Evolutionary conservation across 371 early-diverging fungal species (phyloP).

Genomic region (Actinomortierella ambigua): DNA sequence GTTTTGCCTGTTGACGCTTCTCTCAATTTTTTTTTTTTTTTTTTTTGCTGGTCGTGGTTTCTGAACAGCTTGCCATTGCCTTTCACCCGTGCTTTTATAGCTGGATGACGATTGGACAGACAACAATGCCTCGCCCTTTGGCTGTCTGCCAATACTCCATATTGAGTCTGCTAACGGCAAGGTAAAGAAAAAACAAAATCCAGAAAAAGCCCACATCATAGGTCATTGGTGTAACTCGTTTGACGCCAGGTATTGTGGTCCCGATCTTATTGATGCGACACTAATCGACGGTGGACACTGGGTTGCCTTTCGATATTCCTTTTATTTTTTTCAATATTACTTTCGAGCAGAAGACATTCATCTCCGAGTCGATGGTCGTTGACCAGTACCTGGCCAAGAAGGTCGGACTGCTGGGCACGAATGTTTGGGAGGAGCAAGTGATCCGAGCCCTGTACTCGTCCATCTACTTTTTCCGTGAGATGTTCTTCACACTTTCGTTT

Average conservation of each 20-base stretch:
- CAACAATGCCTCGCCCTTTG: slow-evolving; percentile 18
- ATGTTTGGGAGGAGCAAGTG: slow-evolving; percentile 22
- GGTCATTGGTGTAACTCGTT: too few species aligned
- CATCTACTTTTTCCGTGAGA: slow-evolving; percentile 26
- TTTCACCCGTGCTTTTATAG: too few species aligned
- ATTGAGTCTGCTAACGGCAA: slow-evolving; percentile 7
- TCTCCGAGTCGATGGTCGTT: slow-evolving; percentile 25
- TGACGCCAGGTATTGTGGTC: too few species aligned
- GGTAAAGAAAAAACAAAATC: slow-evolving; percentile 6
- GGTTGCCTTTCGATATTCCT: background rate
- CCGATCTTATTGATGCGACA: too few species aligned
- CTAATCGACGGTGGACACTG: too few species aligned
- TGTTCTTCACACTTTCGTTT: background rate
- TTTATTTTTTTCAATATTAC: background rate
- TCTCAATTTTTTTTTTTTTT: too few species aligned
- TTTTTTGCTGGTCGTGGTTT: too few species aligned
- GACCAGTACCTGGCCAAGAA: slow-evolving; percentile 24
- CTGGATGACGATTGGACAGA: slow-evolving; percentile 8
- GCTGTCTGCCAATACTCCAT: slow-evolving; percentile 18
- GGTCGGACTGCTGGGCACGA: slow-evolving; percentile 26
- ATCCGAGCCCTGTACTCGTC: slow-evolving; percentile 24
- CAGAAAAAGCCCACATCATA: too few species aligned
- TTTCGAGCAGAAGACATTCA: background rate
- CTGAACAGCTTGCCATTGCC: too few species aligned
- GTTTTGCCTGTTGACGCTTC: too few species aligned